These are phyloP conservation scores for Talaromyces stipitatus DNA, from an alignment of 495 filamentous ascomycete genomes.

Conservation along the genomic window DNA sequence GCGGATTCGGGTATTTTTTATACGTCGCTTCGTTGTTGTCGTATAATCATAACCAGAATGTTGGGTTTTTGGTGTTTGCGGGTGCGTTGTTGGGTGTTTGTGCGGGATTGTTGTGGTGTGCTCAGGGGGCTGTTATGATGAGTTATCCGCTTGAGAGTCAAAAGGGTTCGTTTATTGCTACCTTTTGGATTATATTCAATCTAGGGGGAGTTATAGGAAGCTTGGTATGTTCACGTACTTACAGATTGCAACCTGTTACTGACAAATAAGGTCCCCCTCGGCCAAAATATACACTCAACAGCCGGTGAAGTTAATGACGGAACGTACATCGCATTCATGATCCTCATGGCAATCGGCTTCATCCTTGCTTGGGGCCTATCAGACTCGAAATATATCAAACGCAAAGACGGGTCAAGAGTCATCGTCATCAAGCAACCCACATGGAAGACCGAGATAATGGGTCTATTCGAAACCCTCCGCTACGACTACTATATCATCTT, in stretches of 20 bases:
- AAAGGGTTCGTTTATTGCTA: conserved; percentile 84
- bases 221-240: conserved; percentile 41
- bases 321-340: conserved; percentile 86
- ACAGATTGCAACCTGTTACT: conserved; percentile 6
- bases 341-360: conserved; percentile 76
- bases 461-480: conserved; percentile 66
- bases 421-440: conserved; percentile 84
- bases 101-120: conserved; percentile 83
- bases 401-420: conserved; percentile 73
- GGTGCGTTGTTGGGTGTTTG: conserved; percentile 60
- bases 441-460: conserved; percentile 68
- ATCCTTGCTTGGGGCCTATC: conserved; percentile 63
- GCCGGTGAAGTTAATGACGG: conserved; percentile 63
- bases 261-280: conserved; percentile 57
- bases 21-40: conserved; percentile 72
- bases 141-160: conserved; percentile 73
- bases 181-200: conserved; percentile 97
- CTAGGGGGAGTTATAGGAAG: conserved; percentile 84
- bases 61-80: conserved; percentile 50
- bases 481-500: conserved; percentile 70
- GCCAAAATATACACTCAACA: conserved; percentile 63
- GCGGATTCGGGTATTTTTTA: conserved; percentile 80
- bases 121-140: conserved; percentile 95
- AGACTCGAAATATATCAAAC: conserved; percentile 68
- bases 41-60: conserved; percentile 71